Base-by-base conservation (phyloP, 2,329 filamentous ascomycete genomes). In the Pleoardoris graminearum region DNA sequence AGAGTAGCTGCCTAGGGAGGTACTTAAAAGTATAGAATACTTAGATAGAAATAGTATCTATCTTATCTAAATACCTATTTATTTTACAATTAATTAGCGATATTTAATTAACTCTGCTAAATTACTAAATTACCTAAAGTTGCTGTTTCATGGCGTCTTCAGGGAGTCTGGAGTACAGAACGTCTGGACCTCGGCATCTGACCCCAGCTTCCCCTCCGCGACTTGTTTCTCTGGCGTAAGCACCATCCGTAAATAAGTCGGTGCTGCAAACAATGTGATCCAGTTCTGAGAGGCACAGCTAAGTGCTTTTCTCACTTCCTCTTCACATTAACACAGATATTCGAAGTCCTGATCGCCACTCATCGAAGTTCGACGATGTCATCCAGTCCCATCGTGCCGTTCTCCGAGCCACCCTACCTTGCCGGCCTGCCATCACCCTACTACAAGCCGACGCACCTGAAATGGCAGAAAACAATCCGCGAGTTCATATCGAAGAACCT, bases 351-450 rank as follows among this genome's bases (percentile, higher is more conserved):
- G 7, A 30, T 4, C 16, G 4, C 21, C 19, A 25, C 29, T 33
- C 10, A 4, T 17, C 43, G 8, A 46, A 36, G 14, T 21, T 36
- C 39, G 54, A 60, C 42, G n/a, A 72, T 71, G 68, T 63, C 66
- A 6, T 60, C 68, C 19, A 62, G 57, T 11, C 61, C 68, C 36
- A 60, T 69, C 48, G 52, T 89, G 22, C 88, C 88, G 45, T 89
- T 91, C 75, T 85, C 86, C 4, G 88, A 91, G 62, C 88, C 88
- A 1, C 82, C 87, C 1, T 91, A 86, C 75, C 79, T 91, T 41
- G 79, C 78, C 61, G 87, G 87, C 47, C 77, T 90, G 2, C 88
- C 88, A 0, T 88, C 85, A 0, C 84, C 88, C 11, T 88, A 90
- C 75, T 89, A 88, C 75, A 85, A 81, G 21, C 77, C 81, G 3